Evolutionary conservation across 768 basidiomycete species (phyloP).

Genomic region (Lyophyllum shimeji): DNA sequence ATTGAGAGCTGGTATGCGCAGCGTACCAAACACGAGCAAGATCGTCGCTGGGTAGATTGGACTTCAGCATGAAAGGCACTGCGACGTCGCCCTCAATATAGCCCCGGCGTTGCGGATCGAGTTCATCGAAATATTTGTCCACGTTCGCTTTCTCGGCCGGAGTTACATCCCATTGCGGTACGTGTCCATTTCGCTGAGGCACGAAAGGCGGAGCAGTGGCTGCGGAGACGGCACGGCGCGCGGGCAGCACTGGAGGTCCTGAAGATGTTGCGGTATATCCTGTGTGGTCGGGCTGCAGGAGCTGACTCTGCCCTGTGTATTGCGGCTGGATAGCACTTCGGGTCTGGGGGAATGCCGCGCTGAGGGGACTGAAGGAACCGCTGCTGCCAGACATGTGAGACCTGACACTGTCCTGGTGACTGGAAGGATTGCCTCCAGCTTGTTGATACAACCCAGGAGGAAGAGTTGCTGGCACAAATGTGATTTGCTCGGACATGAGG

Average conservation of each 20-base stretch:
- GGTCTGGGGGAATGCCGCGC: conserved; percentile 38
- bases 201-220: conserved; percentile 25
- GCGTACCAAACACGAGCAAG: conserved; percentile 91
- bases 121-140: conserved; percentile 78
- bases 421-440: conserved; percentile 47
- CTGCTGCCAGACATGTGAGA: conserved; percentile 64
- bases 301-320: conserved; percentile 56
- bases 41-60: conserved; percentile 74
- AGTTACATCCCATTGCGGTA: conserved; percentile 77
- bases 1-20: neutral
- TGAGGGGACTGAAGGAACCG: conserved; percentile 59
- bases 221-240: conserved; percentile 31
- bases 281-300: conserved; percentile 51
- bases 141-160: conserved; percentile 73
- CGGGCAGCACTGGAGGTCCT: conserved; percentile 36
- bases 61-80: conserved; percentile 94
- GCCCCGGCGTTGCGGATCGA: conserved; percentile 74
- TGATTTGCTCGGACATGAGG: conserved; percentile 77
- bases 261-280: conserved; percentile 33
- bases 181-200: conserved; percentile 25
- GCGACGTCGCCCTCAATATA: conserved; percentile 92
- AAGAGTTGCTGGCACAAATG: conserved; percentile 68
- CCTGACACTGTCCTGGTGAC: conserved; percentile 32
- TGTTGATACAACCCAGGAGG: conserved; percentile 88
- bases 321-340: conserved; percentile 55